Evolutionary conservation across 2,329 filamentous ascomycete species (phyloP).

Genomic region (Fusarium armeniacum): DNA sequence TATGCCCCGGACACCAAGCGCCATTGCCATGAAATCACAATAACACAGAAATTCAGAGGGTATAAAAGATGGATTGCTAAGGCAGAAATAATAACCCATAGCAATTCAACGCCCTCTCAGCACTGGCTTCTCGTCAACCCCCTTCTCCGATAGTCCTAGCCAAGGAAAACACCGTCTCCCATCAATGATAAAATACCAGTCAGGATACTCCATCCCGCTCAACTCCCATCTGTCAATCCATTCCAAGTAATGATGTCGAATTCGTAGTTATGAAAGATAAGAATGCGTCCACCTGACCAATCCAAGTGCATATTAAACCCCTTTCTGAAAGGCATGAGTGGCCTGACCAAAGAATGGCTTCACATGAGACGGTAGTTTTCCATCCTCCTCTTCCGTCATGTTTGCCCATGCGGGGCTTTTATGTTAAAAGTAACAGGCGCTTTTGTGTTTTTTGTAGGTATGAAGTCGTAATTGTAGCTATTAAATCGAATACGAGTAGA

Average conservation of each 20-base stretch:
- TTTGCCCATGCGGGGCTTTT: conserved; percentile 32
- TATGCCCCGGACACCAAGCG: conserved; percentile 53
- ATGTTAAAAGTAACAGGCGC: conserved; percentile 40
- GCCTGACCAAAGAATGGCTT: conserved; percentile 19
- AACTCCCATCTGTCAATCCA: conserved; percentile 42
- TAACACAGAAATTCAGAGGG: conserved; percentile 41
- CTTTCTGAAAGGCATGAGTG: conserved; percentile 4
- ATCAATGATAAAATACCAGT: conserved; percentile 40
- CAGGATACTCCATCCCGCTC: conserved; percentile 37
- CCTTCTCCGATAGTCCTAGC: conserved; percentile 18
- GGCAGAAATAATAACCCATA: conserved; percentile 37
- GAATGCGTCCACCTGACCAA: conserved; percentile 35
- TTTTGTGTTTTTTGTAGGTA: conserved; percentile 50
- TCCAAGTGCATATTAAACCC: conserved; percentile 32
- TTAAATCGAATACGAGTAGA: conserved; percentile 52
- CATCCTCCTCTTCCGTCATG: conserved; percentile 6
- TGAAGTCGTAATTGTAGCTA: conserved; percentile 50
- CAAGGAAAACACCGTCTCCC: conserved; percentile 34
- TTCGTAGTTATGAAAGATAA: conserved; percentile 33
- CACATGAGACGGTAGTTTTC: conserved; percentile 9
- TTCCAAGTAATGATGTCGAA: conserved; percentile 41
- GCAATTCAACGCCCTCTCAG: conserved; percentile 35
- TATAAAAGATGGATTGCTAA: conserved; percentile 47
- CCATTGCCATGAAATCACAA: conserved; percentile 54
- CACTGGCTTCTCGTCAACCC: conserved; percentile 21